A percentile compares a stretch with the other conserved stretches of the same genome.
phyloP scores from a whole-genome alignment of 1,284 basidiomycete genomes.

The Cryptococcus depauperatus region DNA sequence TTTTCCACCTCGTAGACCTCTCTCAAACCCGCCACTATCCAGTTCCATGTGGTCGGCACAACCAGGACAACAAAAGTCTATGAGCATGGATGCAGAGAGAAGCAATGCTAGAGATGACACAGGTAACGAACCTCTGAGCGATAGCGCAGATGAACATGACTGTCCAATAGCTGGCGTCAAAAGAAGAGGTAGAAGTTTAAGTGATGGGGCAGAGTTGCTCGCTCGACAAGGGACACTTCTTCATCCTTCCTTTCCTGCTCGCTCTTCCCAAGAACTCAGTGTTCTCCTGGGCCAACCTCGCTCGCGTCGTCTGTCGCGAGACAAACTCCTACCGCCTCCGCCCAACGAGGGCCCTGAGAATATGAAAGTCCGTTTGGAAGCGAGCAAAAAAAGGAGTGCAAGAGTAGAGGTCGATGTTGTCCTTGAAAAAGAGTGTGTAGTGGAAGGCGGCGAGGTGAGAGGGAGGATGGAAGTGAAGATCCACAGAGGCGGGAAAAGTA shows the following conservation, averaged over 20 bases:
- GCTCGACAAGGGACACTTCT: constrained; percentile 42
- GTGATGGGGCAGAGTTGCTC: constrained; percentile 39
- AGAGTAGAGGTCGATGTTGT: constrained; percentile 78
- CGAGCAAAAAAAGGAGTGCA: constrained; percentile 61
- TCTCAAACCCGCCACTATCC: neutral
- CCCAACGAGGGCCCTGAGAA: constrained; percentile 16
- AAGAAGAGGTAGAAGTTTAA: too few relatives aligned
- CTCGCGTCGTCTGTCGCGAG: constrained; percentile 27
- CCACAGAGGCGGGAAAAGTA: constrained; percentile 52
- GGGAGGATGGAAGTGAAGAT: constrained; percentile 68
- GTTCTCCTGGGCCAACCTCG: constrained; percentile 38
- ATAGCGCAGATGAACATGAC: constrained; percentile 20
- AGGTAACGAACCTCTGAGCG: constrained; percentile 10
- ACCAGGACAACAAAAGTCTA: constrained; percentile 14
- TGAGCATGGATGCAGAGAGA: constrained; percentile 27
- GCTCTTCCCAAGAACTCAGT: constrained; percentile 38
- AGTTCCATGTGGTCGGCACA: neutral
- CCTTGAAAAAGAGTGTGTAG: constrained; percentile 65
- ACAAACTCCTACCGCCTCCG: constrained; percentile 36
- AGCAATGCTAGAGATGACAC: constrained; percentile 13
- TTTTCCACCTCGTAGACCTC: neutral
- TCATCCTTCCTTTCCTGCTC: constrained; percentile 35
- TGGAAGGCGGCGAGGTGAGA: constrained; percentile 70
- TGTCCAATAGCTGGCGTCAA: too few relatives aligned
- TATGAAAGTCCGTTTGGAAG: constrained; percentile 39